Evolutionary conservation across 164 flowering plant genomes (phyloP).

Genomic region (Paratinospora sagittata): DNA sequence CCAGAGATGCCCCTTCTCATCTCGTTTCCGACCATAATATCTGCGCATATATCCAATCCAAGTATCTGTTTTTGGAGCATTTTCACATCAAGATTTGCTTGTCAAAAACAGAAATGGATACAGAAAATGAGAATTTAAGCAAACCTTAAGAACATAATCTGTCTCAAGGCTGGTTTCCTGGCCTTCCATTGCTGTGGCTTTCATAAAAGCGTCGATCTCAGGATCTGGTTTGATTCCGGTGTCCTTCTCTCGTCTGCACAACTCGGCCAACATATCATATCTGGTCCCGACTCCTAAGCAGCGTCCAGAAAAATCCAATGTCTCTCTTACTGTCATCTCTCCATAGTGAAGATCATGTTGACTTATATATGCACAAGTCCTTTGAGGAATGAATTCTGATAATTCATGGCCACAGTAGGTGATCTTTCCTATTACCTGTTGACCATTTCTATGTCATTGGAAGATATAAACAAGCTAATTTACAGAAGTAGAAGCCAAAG

Average conservation of each 20-base stretch:
- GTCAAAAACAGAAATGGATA: no score
- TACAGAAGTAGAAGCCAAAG: not conserved
- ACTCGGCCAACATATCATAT: no score
- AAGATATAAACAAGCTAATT: not conserved
- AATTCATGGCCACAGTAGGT: constrained; percentile 58
- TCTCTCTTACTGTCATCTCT: no score
- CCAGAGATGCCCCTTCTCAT: constrained; percentile 67
- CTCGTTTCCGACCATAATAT: constrained; percentile 47
- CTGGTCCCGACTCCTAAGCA: no score
- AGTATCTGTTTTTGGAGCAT: constrained; percentile 40
- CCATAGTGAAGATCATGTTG: no score
- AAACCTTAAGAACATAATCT: no score
- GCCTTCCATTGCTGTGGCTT: constrained; percentile 66
- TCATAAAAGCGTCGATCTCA: constrained; percentile 60
- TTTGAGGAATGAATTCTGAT: no score
- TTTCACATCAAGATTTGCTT: no score
- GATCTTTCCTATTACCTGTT: constrained; percentile 43
- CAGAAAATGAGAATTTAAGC: no score
- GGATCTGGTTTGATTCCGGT: constrained; percentile 59
- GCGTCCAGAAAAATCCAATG: no score
- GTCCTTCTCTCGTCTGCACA: constrained; percentile 49
- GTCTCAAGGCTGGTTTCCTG: no score
- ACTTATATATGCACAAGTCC: no score
- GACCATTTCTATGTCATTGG: not conserved
- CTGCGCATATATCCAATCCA: constrained; percentile 59